Conservation (phyloP, 345 rosid species). For the Zanthoxylum bungeanum region DNA sequence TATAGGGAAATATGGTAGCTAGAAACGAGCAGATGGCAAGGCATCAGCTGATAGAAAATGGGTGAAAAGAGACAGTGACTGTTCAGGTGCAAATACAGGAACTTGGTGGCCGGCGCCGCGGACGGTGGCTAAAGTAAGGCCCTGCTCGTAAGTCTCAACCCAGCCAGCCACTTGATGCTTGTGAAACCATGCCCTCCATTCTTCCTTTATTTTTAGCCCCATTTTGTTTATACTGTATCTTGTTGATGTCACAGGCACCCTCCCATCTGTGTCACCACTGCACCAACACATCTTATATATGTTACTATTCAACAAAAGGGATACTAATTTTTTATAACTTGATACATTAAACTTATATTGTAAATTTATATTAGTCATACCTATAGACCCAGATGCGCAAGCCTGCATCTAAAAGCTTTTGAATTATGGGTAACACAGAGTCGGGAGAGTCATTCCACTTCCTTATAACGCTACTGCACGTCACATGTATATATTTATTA, state of each 20-base stretch:
- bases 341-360: neutral
- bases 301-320: neutral
- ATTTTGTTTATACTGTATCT: slow-evolving; percentile 62
- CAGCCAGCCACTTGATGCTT: slow-evolving; percentile 68
- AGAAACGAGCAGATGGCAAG: slow-evolving; percentile 41
- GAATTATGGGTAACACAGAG: slow-evolving; percentile 49
- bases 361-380: slow-evolving; percentile 22
- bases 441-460: slow-evolving; percentile 53
- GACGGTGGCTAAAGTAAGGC: slow-evolving; percentile 55
- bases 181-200: slow-evolving; percentile 83
- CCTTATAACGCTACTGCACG: slow-evolving; percentile 31
- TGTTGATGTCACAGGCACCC: slow-evolving; percentile 79
- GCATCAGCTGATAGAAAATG: slow-evolving; percentile 41
- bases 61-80: slow-evolving; percentile 56
- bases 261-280: slow-evolving; percentile 68
- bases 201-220: slow-evolving; percentile 34
- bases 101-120: slow-evolving; percentile 79
- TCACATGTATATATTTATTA: neutral
- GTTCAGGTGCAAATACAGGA: slow-evolving; percentile 49
- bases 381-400: slow-evolving; percentile 79
- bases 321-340: too few relatives aligned
- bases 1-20: neutral
- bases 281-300: neutral
- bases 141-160: slow-evolving; percentile 59
- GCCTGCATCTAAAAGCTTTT: slow-evolving; percentile 52